A percentile compares a stretch with the other conserved stretches of the same genome.
These are phyloP conservation scores for Vanilla planifolia DNA, from an alignment of 106 monocot species.

Conservation along the genomic window DNA sequence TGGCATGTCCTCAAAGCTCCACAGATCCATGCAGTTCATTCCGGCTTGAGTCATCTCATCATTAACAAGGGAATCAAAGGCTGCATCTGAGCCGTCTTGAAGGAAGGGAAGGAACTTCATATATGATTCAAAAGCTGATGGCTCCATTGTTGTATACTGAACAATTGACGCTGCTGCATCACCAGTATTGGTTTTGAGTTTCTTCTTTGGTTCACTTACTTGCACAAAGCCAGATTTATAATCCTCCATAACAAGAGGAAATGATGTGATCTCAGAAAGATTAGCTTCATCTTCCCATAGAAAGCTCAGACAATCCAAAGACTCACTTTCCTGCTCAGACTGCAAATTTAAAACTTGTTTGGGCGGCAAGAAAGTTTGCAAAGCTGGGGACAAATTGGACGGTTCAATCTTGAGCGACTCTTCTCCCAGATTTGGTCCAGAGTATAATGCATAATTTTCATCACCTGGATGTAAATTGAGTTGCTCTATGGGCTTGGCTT, in stretches of 20 bases:
- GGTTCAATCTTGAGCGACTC: conserved; percentile 20
- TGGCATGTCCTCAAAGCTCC: conserved; percentile 73
- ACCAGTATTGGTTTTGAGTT: conserved; percentile 29
- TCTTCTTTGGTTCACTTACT: conserved; percentile 20
- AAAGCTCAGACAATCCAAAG: conserved; percentile 20
- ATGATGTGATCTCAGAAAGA: conserved; percentile 25
- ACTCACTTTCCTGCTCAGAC: conserved; percentile 38
- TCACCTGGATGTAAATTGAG: conserved; percentile 2
- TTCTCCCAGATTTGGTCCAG: conserved; percentile 12
- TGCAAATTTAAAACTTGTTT: conserved; percentile 5
- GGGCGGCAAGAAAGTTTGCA: too few species aligned
- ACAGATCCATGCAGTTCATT: conserved; percentile 29
- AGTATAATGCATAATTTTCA: conserved; percentile 8
- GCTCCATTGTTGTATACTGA: conserved; percentile 23
- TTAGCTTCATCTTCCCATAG: conserved; percentile 20
- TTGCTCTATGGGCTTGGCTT: conserved; percentile 12
- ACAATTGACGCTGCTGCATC: conserved; percentile 14
- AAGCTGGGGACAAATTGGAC: neutral
- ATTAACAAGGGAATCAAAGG: conserved; percentile 26
- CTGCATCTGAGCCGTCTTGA: conserved; percentile 22
- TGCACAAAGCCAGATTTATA: conserved; percentile 6
- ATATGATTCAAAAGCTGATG: conserved; percentile 38
- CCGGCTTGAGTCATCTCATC: conserved; percentile 28
- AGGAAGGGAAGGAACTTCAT: conserved; percentile 43
- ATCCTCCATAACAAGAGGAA: conserved; percentile 7